These are phyloP conservation scores for Aspergillus sp. DNA, from an alignment of 2,329 filamentous ascomycete species.

Conservation along the genomic window DNA sequence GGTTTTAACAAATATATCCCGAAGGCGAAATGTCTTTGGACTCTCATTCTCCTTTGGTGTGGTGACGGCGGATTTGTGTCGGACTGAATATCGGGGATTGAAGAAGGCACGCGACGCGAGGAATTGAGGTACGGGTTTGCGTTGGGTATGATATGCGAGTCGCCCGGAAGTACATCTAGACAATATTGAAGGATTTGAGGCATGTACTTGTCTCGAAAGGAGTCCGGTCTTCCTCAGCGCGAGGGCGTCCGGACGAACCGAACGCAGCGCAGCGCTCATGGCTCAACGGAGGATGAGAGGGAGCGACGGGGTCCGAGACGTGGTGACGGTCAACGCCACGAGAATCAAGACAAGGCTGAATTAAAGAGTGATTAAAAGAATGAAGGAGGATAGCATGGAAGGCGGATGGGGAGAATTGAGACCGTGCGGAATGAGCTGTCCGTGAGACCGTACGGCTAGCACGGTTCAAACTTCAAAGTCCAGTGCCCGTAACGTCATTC, in stretches of 20 bases:
- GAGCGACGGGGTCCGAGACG: not conserved
- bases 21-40: conserved; percentile 30
- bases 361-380: conserved; percentile 7
- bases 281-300: conserved; percentile 1
- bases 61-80: conserved; percentile 33
- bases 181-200: conserved; percentile 13
- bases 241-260: conserved; percentile 28
- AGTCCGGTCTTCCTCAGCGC: conserved; percentile 28
- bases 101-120: conserved; percentile 21
- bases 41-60: conserved; percentile 15
- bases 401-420: not conserved
- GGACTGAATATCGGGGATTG: conserved; percentile 24
- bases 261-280: conserved; percentile 35
- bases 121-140: conserved; percentile 23
- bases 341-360: not conserved
- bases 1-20: conserved; percentile 63
- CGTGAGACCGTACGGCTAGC: not conserved
- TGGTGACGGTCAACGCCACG: conserved; percentile 10
- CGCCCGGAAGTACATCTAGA: conserved; percentile 17
- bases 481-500: conserved; percentile 8
- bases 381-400: not conserved
- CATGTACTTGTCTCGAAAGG: conserved; percentile 21
- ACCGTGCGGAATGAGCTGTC: not conserved
- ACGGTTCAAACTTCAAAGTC: not conserved
- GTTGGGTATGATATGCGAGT: conserved; percentile 19